phyloP scores from a whole-genome alignment of 176 grass and related monocot genomes.

The Pontederia paniculata region DNA sequence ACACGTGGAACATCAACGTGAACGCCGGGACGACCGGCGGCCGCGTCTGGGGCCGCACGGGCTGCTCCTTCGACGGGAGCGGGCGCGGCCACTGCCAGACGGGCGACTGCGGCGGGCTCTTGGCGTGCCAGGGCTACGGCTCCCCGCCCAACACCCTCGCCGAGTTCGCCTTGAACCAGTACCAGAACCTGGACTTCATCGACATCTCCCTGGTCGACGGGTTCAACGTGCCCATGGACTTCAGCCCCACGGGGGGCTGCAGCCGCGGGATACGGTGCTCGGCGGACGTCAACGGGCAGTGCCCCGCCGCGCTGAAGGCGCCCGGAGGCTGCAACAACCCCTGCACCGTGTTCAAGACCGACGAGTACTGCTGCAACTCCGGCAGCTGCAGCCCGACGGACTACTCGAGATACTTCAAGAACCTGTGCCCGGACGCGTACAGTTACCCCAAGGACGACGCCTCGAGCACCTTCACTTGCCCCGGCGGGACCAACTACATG shows the following conservation, averaged over 20 bases:
- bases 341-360: conserved; percentile 33
- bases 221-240: conserved; percentile 46
- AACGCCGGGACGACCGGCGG: conserved; percentile 11
- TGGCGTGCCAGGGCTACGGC: conserved; percentile 23
- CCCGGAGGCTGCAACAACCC: conserved; percentile 35
- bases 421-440: conserved; percentile 10
- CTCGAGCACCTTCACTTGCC: conserved; percentile 5
- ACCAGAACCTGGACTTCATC: conserved; percentile 1
- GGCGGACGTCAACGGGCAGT: conserved; percentile 22
- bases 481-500: conserved; percentile 15
- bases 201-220: conserved; percentile 37
- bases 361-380: conserved; percentile 18
- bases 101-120: conserved; percentile 14
- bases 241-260: conserved; percentile 13
- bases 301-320: conserved; percentile 25
- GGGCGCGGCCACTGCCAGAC: conserved; percentile 7
- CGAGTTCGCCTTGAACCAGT: conserved; percentile 30
- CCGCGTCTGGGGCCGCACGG: conserved; percentile 45
- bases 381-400: background rate
- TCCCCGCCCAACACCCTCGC: conserved; percentile 32
- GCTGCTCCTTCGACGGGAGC: conserved; percentile 22
- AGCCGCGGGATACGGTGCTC: conserved; percentile 13
- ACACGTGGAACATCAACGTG: conserved; percentile 28
- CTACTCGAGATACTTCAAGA: conserved; percentile 21
- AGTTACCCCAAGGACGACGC: conserved; percentile 17